Conservation (phyloP, 1,139 yeast genomes). For the Entelexis sorbosivorans region DNA sequence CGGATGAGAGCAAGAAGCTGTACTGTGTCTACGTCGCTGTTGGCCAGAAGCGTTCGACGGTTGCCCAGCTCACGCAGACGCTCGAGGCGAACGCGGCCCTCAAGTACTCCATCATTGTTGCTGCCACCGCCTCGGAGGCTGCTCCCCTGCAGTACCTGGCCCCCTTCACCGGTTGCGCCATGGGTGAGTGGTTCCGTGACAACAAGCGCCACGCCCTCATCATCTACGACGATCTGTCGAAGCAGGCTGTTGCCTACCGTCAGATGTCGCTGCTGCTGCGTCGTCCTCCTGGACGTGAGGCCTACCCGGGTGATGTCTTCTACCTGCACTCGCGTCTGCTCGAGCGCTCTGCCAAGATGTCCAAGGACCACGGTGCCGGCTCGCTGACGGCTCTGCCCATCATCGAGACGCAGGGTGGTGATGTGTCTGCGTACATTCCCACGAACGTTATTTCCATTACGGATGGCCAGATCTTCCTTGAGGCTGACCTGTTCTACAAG, state of each 20-base stretch:
- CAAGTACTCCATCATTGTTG: conserved; percentile 95
- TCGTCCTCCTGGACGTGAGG: conserved; percentile 97
- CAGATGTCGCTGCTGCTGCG: conserved; percentile 95
- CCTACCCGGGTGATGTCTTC: conserved; percentile 96
- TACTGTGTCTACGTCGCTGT: conserved; percentile 99
- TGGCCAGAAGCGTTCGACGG: conserved; percentile 99
- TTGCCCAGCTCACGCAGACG: conserved; percentile 98
- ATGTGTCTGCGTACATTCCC: conserved; percentile 96
- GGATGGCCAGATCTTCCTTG: conserved; percentile 97
- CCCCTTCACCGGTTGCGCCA: conserved; percentile 99
- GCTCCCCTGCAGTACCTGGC: conserved; percentile 99
- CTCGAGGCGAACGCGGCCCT: conserved; percentile 97
- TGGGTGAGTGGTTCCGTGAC: conserved; percentile 99
- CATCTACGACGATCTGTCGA: conserved; percentile 95
- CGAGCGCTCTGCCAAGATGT: conserved; percentile 97
- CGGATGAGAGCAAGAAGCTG: conserved; percentile 92
- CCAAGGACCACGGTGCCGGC: conserved; percentile 81
- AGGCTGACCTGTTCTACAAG: conserved; percentile 99
- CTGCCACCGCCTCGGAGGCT: conserved; percentile 99
- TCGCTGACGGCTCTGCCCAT: conserved; percentile 93
- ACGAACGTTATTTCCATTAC: conserved; percentile 95
- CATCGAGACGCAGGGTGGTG: conserved; percentile 99
- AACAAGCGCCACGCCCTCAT: conserved; percentile 96
- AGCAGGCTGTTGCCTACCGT: conserved; percentile 99
- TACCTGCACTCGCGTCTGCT: conserved; percentile 91